Evolutionary conservation across 768 basidiomycete genomes (phyloP), one percentile per base, ranked within the genome.

Genomic region (Lactarius hatsudake): DNA sequence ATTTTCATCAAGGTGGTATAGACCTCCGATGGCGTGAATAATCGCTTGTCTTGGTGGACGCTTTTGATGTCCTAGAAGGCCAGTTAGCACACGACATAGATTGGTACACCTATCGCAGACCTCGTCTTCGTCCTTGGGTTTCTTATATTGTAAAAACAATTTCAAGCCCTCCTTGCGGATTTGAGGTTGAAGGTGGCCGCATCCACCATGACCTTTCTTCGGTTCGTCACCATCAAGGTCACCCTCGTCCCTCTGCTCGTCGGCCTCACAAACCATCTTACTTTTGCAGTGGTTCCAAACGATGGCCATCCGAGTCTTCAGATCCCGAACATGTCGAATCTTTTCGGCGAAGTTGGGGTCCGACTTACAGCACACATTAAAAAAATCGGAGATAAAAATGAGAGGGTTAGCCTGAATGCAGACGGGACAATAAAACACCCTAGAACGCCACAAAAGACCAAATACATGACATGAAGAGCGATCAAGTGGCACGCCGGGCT

Each of bases 1-100:
- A 98, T 94, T 84, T 98, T 98, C 79, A 93, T 93, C 77, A 98
- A 87, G n/a, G 93, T 88, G 53, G 90, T 90, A 77, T 95, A 92
- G n/a, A 92, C 91, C 73, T 96, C 94, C 5, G 87, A 87, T 2
- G 95, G 90, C 0, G 91, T 87, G 71, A 96, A 87, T 10, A 88
- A 76, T 63, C 93, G 84, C 74, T 91, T 93, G 74, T 94, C 92
- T 8, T 91, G 90, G 74, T 92, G 90, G 69, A 89, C 72, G 38
- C 87, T 85, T 78, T 93, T 94, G 70, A 87, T 80, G 70, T 94
- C 93, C 93, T 94, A 62, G 34, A 48, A 13, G 36, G 32, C 45
- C 23, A 23, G 32, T 63, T 26, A 71, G 28, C 53, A 67, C 59
- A 63, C 59, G 59, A 59, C 63, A 54, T 71, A 62, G 12, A 32